Conservation (phyloP, 768 basidiomycete genomes). For the Paxillus involutus region DNA sequence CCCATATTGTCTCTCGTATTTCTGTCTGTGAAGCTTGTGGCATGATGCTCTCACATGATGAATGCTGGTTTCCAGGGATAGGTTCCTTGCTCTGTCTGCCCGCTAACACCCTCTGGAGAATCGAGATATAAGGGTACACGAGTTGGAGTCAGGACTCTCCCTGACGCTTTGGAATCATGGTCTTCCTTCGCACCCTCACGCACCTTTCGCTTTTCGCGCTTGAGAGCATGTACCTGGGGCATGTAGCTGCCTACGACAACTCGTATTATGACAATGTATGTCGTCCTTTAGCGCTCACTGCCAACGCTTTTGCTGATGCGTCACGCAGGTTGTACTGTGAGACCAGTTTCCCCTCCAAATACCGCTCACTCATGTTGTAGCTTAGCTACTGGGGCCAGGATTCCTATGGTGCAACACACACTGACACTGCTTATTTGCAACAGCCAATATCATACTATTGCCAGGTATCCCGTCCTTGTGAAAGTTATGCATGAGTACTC, state of each 20-base stretch:
- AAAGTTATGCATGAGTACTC: constrained; percentile 1
- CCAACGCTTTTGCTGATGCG: constrained; percentile 3
- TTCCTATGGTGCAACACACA: constrained; percentile 62
- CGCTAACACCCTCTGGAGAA: background rate
- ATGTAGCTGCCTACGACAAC: constrained; percentile 50
- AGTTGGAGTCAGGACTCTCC: background rate
- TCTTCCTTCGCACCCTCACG: background rate
- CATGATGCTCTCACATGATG: constrained; percentile 10
- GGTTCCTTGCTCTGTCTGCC: background rate
- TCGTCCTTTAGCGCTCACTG: background rate
- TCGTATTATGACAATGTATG: constrained; percentile 63
- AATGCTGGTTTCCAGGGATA: background rate
- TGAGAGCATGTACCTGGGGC: constrained; percentile 9
- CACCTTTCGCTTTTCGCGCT: constrained; percentile 1
- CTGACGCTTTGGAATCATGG: constrained; percentile 10
- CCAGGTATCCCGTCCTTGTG: constrained; percentile 37
- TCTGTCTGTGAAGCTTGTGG: background rate
- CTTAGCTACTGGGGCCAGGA: constrained; percentile 75
- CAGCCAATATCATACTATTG: constrained; percentile 65
- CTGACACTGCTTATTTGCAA: constrained; percentile 55
- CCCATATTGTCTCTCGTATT: background rate
- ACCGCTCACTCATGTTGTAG: background rate
- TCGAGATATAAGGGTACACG: constrained; percentile 20
- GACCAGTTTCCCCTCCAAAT: constrained; percentile 10
- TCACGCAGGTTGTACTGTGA: constrained; percentile 54